Conservation (phyloP, 1,284 basidiomycete genomes). For the Trichosporon faecale region DNA sequence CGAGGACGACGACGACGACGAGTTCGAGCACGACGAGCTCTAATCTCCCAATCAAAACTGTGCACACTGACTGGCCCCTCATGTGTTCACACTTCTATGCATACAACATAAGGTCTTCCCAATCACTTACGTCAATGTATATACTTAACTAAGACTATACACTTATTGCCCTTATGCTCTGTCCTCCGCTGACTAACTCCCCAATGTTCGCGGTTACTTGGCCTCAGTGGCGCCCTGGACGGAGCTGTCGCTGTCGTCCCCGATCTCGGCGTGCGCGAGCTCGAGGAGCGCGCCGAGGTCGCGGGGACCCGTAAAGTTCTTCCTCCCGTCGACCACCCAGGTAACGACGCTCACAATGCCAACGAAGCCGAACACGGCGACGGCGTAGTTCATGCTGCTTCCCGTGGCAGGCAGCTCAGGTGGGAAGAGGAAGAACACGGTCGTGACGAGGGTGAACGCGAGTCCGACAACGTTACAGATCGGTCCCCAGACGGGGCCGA, state of each 20-base stretch:
- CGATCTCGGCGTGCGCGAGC: background rate
- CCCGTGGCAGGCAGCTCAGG: slow-evolving; percentile 50
- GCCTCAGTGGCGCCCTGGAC: background rate
- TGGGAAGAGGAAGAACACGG: slow-evolving; percentile 57
- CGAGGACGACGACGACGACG: slow-evolving; percentile 18
- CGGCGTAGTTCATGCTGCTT: slow-evolving; percentile 54
- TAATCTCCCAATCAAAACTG: background rate
- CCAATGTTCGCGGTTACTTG: background rate
- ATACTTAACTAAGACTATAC: background rate
- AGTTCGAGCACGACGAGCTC: slow-evolving; percentile 19
- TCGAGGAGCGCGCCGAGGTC: slow-evolving; percentile 34
- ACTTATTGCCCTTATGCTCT: background rate
- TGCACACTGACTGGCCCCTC: background rate
- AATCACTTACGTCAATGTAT: background rate
- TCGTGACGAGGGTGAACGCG: slow-evolving; percentile 51
- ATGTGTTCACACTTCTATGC: background rate
- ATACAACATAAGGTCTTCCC: background rate
- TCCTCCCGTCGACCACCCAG: slow-evolving; percentile 48
- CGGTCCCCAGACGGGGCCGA: slow-evolving; percentile 42
- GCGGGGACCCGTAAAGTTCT: slow-evolving; percentile 48
- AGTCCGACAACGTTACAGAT: slow-evolving; percentile 50
- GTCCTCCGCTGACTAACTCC: too few species aligned
- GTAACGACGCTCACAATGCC: slow-evolving; percentile 40
- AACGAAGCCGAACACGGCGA: slow-evolving; percentile 43
- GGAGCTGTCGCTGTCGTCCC: background rate